Evolutionary conservation across 148 eudicot species (phyloP), one percentile per base, ranked within the genome.

Genomic region (Pharnaceum exiguum): DNA sequence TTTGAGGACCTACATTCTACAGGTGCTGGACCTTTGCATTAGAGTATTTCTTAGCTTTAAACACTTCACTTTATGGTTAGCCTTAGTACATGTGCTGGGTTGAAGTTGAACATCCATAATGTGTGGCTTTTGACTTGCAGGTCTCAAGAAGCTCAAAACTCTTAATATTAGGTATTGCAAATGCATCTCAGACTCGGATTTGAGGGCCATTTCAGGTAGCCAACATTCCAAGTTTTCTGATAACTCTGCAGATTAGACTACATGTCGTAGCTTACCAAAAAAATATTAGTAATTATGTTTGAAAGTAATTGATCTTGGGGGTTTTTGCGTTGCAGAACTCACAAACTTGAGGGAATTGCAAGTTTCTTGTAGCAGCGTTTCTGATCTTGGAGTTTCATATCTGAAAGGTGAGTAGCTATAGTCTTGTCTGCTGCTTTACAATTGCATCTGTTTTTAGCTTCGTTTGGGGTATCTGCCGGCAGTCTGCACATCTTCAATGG

Each of bases 141-240:
- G 70, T 58, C 75, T 71, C 36, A 71, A 65, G 70, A 71, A 71
- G 54, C 75, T 71, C 45, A 51, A 59, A 51, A 57, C 75, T 29
- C 75, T 71, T 23, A 71, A 71, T 46, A 47, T 59, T 64, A 45
- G 75, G 61, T 71, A 71, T 39, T 71, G 75, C 46, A 71, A 65
- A 45, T 71, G 70, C 56, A 51, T 71, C 31, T 51, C 60, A 2
- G 75, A 71, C 50, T 58, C 75, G 23, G 75, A 71, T 60, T 47
- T 71, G 66, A 55, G 65, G 61, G 75, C 70, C 16, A 13, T 71
- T 65, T 64, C 75, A 71, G 75, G 75, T 71, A 36, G 29, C n/a
- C 31, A 57, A 55, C n/a, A 23, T 32, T 55, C 23, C 30, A 19
- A 47, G 19, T 28, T 32, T 13, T 17, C 30, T 21, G n/a, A n/a